Base-by-base conservation (phyloP, 306 rosid species). In the Corylus americana region DNA sequence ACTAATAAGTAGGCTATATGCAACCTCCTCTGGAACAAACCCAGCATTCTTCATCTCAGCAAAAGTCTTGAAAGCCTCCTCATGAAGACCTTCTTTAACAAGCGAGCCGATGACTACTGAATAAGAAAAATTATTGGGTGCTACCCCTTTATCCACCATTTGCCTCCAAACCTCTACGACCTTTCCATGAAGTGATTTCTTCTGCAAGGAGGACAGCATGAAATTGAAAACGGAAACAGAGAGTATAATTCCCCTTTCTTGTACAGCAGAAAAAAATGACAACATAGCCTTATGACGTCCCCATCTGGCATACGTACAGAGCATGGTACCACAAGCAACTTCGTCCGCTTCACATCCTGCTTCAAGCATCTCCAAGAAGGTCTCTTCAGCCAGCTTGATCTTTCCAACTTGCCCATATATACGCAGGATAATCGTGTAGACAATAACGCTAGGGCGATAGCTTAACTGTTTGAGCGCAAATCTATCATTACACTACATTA, bases 301-400 rank as follows among this genome's bases (percentile, higher is more conserved):
- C 98, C 98, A 94, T 85, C 97, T 89, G 16, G 98, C 98, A 79
- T 95, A 95, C 3, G 97, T 85, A 79, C 98, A 95, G 39, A 95
- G 88, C 97, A 94, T 91, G 75, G 98, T 95, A 37, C 98, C 98
- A 67, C 94, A 91, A 72, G 97, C 97, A 80, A 95, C 94, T 82
- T 91, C 93, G 87, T 95, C 98, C 0, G 98, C 94, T 66, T 95
- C 97, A 74, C 93, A 90, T 62, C 91, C 95, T 13, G 58, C 90
- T 80, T 92, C 96, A 37, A 95, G 95, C 98, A 95, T 95, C 91
- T 95, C 98, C 92, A 95, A 88, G 90, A 95, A 95, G 49, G 84
- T 80, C 84, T 95, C 89, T 69, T 95, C 98, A 42, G 97, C 97
- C 74, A 92, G 71, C 83, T 89, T 89, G 73, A 95, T 88, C 84